A percentile compares a stretch with the other conserved stretches of the same genome.
Evolutionary conservation across 164 flowering plant species (phyloP).

Genomic region (Macadamia tetraphylla): DNA sequence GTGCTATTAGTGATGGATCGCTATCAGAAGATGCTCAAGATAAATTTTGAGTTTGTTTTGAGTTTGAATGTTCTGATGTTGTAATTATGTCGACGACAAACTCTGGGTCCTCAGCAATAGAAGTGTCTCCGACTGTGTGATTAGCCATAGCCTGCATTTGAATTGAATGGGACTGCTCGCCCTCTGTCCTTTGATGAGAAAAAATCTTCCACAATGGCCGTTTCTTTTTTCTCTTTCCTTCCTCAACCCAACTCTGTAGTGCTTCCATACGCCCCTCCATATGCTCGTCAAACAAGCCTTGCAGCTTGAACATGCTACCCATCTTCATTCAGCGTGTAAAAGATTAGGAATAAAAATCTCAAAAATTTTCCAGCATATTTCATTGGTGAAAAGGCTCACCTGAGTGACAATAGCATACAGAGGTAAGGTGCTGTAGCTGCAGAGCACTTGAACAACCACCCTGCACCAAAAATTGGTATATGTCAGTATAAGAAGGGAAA

Average conservation of each 20-base stretch:
- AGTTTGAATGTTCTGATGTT: constrained; percentile 7
- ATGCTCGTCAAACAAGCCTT: constrained; percentile 59
- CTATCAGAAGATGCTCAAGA: neutral
- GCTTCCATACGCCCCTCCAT: constrained; percentile 23
- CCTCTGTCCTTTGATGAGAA: neutral
- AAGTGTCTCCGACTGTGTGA: constrained; percentile 1
- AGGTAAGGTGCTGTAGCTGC: constrained; percentile 94
- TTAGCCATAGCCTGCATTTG: constrained; percentile 19
- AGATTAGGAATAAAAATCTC: constrained; percentile 1
- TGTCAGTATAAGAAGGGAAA: neutral
- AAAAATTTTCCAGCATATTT: neutral
- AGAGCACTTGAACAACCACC: constrained; percentile 71
- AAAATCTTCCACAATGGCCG: neutral
- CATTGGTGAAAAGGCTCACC: constrained; percentile 31
- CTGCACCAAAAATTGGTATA: constrained; percentile 25
- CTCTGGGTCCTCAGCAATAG: constrained; percentile 1
- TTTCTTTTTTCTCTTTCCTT: neutral
- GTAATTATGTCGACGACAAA: constrained; percentile 11
- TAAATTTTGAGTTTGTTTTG: constrained; percentile 2
- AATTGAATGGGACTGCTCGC: neutral
- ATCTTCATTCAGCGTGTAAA: constrained; percentile 42
- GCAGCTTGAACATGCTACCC: constrained; percentile 66
- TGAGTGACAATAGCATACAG: constrained; percentile 90
- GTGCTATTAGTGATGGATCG: neutral
- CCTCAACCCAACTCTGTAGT: constrained; percentile 16